A percentile compares a stretch with the other conserved stretches of the same genome.
Conservation (phyloP, 257 asterid genomes). For the Rubia yunnanensis region DNA sequence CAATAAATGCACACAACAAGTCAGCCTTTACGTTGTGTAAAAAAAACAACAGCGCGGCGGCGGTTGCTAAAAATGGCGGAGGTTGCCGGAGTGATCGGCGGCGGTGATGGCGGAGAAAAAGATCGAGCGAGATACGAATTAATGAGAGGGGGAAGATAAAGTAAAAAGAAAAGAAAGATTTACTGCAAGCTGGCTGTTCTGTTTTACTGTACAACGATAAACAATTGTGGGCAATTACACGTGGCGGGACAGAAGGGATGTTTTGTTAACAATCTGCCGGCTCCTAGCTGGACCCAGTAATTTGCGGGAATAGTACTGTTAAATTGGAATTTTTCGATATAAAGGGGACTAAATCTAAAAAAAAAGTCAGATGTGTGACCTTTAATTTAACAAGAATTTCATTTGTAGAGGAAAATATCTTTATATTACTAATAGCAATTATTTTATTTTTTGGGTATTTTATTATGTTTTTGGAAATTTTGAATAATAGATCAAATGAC, state of each 20-base stretch:
- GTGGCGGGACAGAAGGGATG: slow-evolving; percentile 24
- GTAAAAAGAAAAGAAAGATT: not conserved
- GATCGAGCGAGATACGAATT: slow-evolving; percentile 9
- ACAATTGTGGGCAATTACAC: slow-evolving; percentile 15
- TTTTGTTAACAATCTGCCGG: slow-evolving; percentile 23
- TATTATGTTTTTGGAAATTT: too few species aligned
- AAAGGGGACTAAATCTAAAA: too few species aligned
- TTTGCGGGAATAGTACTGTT: not conserved
- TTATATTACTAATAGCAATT: too few species aligned
- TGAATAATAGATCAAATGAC: too few species aligned
- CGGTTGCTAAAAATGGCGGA: not conserved
- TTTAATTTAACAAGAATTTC: too few species aligned
- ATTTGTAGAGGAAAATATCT: too few species aligned
- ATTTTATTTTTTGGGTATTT: too few species aligned
- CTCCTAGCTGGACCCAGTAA: slow-evolving; percentile 12
- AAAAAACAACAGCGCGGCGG: not conserved
- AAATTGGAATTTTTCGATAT: too few species aligned
- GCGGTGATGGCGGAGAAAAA: slow-evolving; percentile 29
- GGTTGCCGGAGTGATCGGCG: slow-evolving; percentile 45
- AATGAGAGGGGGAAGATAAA: not conserved
- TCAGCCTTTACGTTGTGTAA: too few species aligned
- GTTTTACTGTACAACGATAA: not conserved
- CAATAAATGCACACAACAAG: slow-evolving; percentile 28
- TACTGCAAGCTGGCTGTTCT: slow-evolving; percentile 20
- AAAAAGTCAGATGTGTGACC: too few species aligned